Evolutionary conservation across 2,329 filamentous ascomycete genomes (phyloP), one percentile per base, ranked within the genome.

Genomic region (Aphanoascus verrucosus): DNA sequence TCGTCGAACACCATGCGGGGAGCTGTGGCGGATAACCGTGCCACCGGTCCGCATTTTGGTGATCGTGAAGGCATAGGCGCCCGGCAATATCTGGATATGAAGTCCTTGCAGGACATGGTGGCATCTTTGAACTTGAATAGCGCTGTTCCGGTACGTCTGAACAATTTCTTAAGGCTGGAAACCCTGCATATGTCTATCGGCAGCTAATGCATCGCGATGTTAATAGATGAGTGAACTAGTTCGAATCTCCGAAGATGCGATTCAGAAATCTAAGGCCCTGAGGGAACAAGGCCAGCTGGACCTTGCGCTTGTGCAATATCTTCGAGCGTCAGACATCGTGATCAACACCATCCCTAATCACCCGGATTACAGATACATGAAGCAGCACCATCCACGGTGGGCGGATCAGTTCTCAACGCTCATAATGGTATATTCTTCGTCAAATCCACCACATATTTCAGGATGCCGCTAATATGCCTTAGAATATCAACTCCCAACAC

Each of bases 231-330:
- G 61, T 53, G 53, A 64, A 32, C 60, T 72, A 19, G 57, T 72
- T 17, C 59, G 56, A 48, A 65, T 60, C 14, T 67, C 69, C n/a
- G 63, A 65, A 54, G 64, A 68, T 49, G 65, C 68, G 32, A 64
- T 71, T 38, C 60, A 65, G 23, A 62, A 62, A 57, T 65, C 68
- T 14, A 67, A 61, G 51, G 49, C 54, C 17, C 62, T 67, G 52
- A 57, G 63, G 23, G 64, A 69, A 38, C 59, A 62, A 23, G 61
- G 67, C 28, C 60, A 69, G 35, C 80, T 83, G 3, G 88, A 93
- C 64, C 69, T 82, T 37, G 90, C 90, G 2, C 84, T 94, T 53
- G 80, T 85, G 59, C 86, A 94, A 57, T 97, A 91, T 64, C 78
- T 97, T 55, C 81, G 84, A 58, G 87, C 90, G 9, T 89, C 80